Evolutionary conservation across 495 filamentous ascomycete species (phyloP).

Genomic region (Chaetomium cochliodes): DNA sequence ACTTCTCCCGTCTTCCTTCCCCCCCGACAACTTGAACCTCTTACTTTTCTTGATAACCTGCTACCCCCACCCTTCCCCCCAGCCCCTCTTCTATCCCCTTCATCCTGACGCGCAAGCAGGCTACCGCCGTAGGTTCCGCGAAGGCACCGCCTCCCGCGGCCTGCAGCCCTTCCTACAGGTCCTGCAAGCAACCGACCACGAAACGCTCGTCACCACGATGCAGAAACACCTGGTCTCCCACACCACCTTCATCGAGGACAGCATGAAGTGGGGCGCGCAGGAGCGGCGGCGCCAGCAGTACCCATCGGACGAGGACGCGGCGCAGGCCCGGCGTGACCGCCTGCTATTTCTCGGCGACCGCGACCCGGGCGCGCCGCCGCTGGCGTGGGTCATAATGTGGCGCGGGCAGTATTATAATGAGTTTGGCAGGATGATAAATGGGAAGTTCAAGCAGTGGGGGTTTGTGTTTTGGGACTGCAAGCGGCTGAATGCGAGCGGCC

Average conservation of each 20-base stretch:
- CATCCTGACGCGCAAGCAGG: background rate
- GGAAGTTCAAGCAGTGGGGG: slow-evolving; percentile 19
- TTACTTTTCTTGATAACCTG: no score
- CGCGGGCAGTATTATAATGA: slow-evolving; percentile 21
- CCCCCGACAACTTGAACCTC: no score
- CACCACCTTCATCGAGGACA: slow-evolving; percentile 4
- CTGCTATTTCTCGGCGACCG: slow-evolving; percentile 31
- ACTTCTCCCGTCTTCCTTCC: no score
- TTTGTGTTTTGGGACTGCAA: slow-evolving; percentile 32
- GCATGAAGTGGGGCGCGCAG: slow-evolving; percentile 15
- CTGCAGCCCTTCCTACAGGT: slow-evolving; percentile 17
- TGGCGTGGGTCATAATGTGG: slow-evolving; percentile 33
- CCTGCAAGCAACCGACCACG: slow-evolving; percentile 12
- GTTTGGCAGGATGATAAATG: slow-evolving; percentile 16
- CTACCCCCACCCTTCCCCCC: no score
- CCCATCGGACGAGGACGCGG: slow-evolving; percentile 11
- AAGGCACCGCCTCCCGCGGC: slow-evolving; percentile 12
- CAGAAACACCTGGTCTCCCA: background rate
- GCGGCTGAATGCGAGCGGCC: slow-evolving; percentile 19
- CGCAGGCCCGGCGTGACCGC: slow-evolving; percentile 10
- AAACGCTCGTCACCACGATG: slow-evolving; percentile 14
- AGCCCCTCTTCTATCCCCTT: background rate
- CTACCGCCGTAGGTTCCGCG: background rate
- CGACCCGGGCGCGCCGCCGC: slow-evolving; percentile 26
- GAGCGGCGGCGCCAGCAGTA: background rate